Base-by-base conservation (phyloP, 805 yeast species). In the Candida oleophila region DNA sequence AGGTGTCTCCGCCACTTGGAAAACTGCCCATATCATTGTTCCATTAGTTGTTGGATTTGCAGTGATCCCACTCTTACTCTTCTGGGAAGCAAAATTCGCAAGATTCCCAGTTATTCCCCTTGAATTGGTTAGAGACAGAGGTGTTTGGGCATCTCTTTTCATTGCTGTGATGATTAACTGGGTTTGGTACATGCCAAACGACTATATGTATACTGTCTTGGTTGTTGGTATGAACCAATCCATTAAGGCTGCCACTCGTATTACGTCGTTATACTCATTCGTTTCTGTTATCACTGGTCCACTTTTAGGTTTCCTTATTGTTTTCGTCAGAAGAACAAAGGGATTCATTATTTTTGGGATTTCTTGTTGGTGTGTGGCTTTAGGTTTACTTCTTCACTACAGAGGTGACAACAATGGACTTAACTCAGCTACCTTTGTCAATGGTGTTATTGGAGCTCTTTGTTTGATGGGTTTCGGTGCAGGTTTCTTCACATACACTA, bases 131-230 rank as follows among this genome's bases (percentile, higher is more conserved):
- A 50, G 36, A 18, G 54, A 55, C 36, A 44, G 61, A 36, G 61
- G 59, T 33, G 47, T 57, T 18, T 57, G 57, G 57, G 44, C 57
- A 2, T 52, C 54, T 4, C 45, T 50, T 38, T 22, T 45, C 5
- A 48, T 54, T 12, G 44, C 47, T 42, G 46, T 54, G 44, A 32
- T 54, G 30, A 47, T 54, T 38, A 51, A 52, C 43, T 48, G 47
- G 34, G 46, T 56, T 19, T 46, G 78, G 77, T 77, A 81, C 62
- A 78, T 85, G 84, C 89, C 85, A 43, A 80, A 81, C 49, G 87
- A 82, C 55, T 87, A 76, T 62, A 61, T 87, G 62, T 85, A 82
- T 64, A 76, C 90, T 0, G 84, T 85, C 19, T 68, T 87, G 49
- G 55, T 80, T 40, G 87, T 39, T 15, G 41, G 48, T n/a, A 48